A percentile compares a stretch with the other conserved stretches of the same genome.
phyloP scores from a whole-genome alignment of 2,329 filamentous ascomycete genomes.

The Lizonia empirigonia region DNA sequence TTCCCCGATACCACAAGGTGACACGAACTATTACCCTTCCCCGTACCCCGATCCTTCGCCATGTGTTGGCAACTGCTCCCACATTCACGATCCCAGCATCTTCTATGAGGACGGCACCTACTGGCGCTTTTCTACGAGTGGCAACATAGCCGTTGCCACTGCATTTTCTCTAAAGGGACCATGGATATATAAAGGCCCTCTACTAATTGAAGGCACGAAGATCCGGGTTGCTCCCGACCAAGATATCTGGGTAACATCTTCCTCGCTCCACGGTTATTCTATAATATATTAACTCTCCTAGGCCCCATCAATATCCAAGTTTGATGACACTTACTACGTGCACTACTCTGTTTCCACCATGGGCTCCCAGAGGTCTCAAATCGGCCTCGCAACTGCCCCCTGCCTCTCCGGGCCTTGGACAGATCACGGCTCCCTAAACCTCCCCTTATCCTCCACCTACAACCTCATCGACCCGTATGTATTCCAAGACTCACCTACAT shows the following conservation, averaged over 20 bases:
- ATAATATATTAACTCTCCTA: slow-evolving; percentile 30
- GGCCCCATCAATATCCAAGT: slow-evolving; percentile 66
- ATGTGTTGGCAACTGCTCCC: slow-evolving; percentile 48
- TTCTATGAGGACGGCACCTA: slow-evolving; percentile 54
- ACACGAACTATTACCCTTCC: not conserved
- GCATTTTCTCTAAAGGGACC: slow-evolving; percentile 53
- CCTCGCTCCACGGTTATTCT: not conserved
- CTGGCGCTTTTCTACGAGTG: slow-evolving; percentile 58
- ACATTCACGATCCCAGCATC: slow-evolving; percentile 55
- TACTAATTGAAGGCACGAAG: slow-evolving; percentile 51
- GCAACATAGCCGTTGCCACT: slow-evolving; percentile 54
- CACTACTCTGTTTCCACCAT: slow-evolving; percentile 68
- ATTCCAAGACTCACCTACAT: slow-evolving; percentile 41
- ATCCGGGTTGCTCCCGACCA: slow-evolving; percentile 50
- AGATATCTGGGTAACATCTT: slow-evolving; percentile 56
- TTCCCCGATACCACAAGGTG: not conserved
- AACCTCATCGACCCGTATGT: slow-evolving; percentile 59
- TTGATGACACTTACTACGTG: slow-evolving; percentile 62
- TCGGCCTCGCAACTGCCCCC: slow-evolving; percentile 60
- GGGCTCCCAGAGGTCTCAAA: slow-evolving; percentile 63
- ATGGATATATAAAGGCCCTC: slow-evolving; percentile 54
- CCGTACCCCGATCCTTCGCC: slow-evolving; percentile 41
- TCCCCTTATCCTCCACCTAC: slow-evolving; percentile 43
- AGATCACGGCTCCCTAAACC: slow-evolving; percentile 60
- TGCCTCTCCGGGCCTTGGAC: slow-evolving; percentile 62